These are phyloP conservation scores for Calonectria henricotiae DNA, from an alignment of 2,329 filamentous ascomycete genomes.

Conservation along the genomic window DNA sequence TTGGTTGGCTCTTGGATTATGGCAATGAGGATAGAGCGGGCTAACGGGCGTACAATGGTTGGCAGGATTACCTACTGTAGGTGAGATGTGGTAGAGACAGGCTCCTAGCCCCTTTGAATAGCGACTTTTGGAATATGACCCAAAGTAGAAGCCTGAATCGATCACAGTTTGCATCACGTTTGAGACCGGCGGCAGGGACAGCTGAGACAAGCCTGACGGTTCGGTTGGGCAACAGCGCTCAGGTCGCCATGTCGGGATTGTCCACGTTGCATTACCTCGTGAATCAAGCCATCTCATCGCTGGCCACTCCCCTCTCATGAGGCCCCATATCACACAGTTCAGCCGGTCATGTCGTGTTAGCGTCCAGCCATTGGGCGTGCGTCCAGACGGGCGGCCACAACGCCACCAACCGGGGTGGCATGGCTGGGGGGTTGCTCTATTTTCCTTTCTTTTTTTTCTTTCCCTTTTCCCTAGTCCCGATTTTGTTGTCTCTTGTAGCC, in stretches of 20 bases:
- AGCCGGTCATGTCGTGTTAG: conserved; percentile 19
- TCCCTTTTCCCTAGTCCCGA: neutral
- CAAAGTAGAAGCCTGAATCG: no score
- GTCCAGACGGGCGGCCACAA: conserved; percentile 4
- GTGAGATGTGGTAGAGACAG: conserved; percentile 1
- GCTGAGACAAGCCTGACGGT: neutral
- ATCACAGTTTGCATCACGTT: neutral
- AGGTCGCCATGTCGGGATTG: conserved; percentile 4
- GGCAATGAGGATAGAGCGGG: conserved; percentile 18
- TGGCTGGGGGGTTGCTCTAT: neutral
- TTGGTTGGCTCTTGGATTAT: conserved; percentile 23
- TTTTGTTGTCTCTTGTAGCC: conserved; percentile 1
- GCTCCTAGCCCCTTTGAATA: conserved; percentile 4
- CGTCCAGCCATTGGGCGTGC: conserved; percentile 14
- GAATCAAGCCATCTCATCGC: conserved; percentile 20
- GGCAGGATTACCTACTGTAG: conserved; percentile 10
- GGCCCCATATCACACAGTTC: conserved; percentile 23
- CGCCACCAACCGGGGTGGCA: conserved; percentile 12
- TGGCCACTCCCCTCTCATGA: conserved; percentile 22
- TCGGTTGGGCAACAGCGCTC: conserved; percentile 15
- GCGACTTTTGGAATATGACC: neutral
- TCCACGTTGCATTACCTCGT: conserved; percentile 19
- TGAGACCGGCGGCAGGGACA: neutral
- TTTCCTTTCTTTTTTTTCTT: neutral
- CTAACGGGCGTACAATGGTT: conserved; percentile 20